Conservation (phyloP, 2,329 filamentous ascomycete genomes). For the Anthostomella pinea region DNA sequence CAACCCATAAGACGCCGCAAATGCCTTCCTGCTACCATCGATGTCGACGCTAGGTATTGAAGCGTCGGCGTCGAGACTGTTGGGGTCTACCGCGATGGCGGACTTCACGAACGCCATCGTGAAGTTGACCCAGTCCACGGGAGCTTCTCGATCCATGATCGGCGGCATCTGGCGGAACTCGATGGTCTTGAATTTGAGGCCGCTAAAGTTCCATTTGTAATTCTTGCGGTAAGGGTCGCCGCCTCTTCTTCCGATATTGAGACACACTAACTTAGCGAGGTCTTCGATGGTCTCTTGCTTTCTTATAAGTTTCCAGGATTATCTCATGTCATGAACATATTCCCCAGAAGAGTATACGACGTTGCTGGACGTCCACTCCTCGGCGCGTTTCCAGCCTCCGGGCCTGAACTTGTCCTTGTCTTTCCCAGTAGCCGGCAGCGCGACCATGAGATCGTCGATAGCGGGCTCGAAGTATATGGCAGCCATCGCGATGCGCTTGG, state of each 20-base stretch:
- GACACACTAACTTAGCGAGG: conserved; percentile 5
- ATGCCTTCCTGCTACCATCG: too few relatives aligned
- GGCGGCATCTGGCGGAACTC: conserved; percentile 14
- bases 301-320: not conserved
- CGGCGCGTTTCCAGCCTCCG: conserved; percentile 8
- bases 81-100: not conserved
- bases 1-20: too few relatives aligned
- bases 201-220: conserved; percentile 14
- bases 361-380: conserved; percentile 4
- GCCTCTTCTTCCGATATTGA: not conserved
- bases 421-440: not conserved
- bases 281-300: not conserved
- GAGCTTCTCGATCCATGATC: not conserved
- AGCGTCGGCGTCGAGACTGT: not conserved
- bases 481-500: conserved; percentile 11
- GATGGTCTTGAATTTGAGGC: conserved; percentile 7
- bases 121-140: conserved; percentile 11
- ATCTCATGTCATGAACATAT: conserved; percentile 3
- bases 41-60: too few relatives aligned
- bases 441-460: conserved; percentile 6
- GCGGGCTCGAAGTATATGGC: conserved; percentile 11
- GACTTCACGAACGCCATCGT: conserved; percentile 1
- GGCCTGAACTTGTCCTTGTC: not conserved
- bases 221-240: not conserved
- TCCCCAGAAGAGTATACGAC: too few relatives aligned